Conservation (phyloP, 331 rosid genomes). For the Quercus phellos region DNA sequence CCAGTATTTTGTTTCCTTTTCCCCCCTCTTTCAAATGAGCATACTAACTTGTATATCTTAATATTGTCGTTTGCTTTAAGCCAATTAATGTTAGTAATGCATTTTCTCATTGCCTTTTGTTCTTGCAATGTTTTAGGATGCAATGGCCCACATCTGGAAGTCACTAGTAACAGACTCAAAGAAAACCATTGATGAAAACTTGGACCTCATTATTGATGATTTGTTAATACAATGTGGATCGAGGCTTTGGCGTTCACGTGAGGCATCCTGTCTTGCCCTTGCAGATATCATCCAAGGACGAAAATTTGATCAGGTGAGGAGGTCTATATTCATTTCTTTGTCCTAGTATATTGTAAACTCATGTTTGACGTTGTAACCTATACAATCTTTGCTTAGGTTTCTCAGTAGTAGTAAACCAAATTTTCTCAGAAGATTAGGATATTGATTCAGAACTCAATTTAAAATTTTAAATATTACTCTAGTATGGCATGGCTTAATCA, state of each 20-base stretch:
- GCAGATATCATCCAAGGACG: constrained; percentile 92
- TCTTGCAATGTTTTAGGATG: constrained; percentile 57
- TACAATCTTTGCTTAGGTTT: background rate
- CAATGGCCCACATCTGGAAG: constrained; percentile 98
- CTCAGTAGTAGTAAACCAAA: background rate
- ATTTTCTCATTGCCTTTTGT: constrained; percentile 20
- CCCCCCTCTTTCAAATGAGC: background rate
- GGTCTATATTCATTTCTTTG: background rate
- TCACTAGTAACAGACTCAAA: constrained; percentile 88
- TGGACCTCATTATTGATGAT: constrained; percentile 76
- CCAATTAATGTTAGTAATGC: constrained; percentile 1
- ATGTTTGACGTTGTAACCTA: background rate
- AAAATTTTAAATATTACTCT: background rate
- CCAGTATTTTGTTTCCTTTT: background rate
- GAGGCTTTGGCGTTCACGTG: constrained; percentile 96
- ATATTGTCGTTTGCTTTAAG: background rate
- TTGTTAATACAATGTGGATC: constrained; percentile 83
- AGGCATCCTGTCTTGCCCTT: constrained; percentile 90
- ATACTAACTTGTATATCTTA: background rate
- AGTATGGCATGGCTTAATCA: too few relatives aligned
- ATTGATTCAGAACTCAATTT: background rate
- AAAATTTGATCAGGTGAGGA: constrained; percentile 69
- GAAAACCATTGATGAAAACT: constrained; percentile 85
- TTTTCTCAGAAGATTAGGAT: background rate
- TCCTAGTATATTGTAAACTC: background rate